Evolutionary conservation across 805 yeast species (phyloP).

Genomic region (Hanseniaspora guilliermondii): DNA sequence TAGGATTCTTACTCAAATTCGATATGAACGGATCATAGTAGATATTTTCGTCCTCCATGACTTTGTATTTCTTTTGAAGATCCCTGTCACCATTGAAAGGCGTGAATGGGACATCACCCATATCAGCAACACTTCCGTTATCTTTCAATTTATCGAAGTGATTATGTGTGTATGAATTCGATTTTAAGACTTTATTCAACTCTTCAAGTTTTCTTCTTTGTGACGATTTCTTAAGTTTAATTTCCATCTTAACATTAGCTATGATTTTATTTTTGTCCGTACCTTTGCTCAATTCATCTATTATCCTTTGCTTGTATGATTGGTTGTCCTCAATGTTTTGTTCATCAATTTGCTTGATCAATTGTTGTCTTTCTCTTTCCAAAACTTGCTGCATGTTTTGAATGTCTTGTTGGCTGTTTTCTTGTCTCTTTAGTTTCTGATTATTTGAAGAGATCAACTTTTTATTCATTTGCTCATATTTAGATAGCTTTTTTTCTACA

Average conservation of each 20-base stretch:
- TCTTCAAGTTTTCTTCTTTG: conserved; percentile 44
- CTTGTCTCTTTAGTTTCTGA: conserved; percentile 56
- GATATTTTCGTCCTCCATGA: conserved; percentile 27
- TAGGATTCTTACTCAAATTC: conserved; percentile 42
- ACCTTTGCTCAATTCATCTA: conserved; percentile 38
- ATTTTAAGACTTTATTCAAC: conserved; percentile 28
- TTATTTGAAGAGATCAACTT: conserved; percentile 65
- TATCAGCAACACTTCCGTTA: conserved; percentile 20
- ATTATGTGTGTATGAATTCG: conserved; percentile 27
- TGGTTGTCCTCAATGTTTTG: conserved; percentile 34
- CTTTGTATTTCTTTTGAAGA: conserved; percentile 37
- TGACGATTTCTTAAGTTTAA: conserved; percentile 47
- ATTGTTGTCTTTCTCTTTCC: conserved; percentile 37
- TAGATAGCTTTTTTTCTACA: conserved; percentile 52
- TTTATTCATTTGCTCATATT: conserved; percentile 63
- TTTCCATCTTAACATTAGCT: conserved; percentile 40
- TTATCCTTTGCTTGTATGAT: conserved; percentile 43
- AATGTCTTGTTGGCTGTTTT: conserved; percentile 51
- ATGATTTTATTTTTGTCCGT: conserved; percentile 38
- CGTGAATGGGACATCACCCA: conserved; percentile 57
- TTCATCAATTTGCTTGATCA: conserved; percentile 44
- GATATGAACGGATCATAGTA: conserved; percentile 57
- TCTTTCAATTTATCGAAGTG: conserved; percentile 23
- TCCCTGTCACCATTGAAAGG: conserved; percentile 89
- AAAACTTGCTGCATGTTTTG: conserved; percentile 37